These are phyloP conservation scores for Sphaerulina vaccinii DNA, from an alignment of 2,329 filamentous ascomycete genomes.

Conservation along the genomic window DNA sequence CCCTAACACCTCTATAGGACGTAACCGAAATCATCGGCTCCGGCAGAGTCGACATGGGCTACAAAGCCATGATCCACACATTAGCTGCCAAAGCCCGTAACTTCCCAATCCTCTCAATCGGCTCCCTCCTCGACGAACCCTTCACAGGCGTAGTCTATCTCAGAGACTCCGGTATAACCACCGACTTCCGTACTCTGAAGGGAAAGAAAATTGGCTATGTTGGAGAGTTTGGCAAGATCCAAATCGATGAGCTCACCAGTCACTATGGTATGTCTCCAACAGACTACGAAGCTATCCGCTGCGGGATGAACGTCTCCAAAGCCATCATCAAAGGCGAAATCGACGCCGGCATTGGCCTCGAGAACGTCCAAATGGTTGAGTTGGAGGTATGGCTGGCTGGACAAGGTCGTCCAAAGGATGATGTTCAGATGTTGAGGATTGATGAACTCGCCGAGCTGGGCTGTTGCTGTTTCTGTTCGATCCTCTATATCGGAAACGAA, in stretches of 20 bases:
- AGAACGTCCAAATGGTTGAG: slow-evolving; percentile 83
- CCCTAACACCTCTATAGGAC: slow-evolving; percentile 49
- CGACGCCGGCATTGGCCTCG: slow-evolving; percentile 73
- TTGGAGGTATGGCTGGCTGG: slow-evolving; percentile 70
- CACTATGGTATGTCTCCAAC: slow-evolving; percentile 72
- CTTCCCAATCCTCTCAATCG: slow-evolving; percentile 71
- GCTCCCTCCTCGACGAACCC: slow-evolving; percentile 73
- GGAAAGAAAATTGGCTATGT: slow-evolving; percentile 78
- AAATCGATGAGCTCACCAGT: slow-evolving; percentile 73
- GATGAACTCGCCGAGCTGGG: slow-evolving; percentile 76
- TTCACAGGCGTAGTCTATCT: slow-evolving; percentile 79
- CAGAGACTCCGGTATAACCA: slow-evolving; percentile 70
- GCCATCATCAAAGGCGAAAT: slow-evolving; percentile 72
- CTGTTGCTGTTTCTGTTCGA: slow-evolving; percentile 81
- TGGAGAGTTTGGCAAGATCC: slow-evolving; percentile 70
- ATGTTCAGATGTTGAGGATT: slow-evolving; percentile 79
- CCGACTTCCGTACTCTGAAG: slow-evolving; percentile 71
- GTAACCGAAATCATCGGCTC: slow-evolving; percentile 79
- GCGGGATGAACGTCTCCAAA: slow-evolving; percentile 78
- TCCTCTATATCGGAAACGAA: slow-evolving; percentile 79
- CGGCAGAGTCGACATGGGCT: slow-evolving; percentile 73
- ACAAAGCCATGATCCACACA: slow-evolving; percentile 83
- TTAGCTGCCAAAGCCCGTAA: slow-evolving; percentile 74
- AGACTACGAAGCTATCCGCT: slow-evolving; percentile 75
- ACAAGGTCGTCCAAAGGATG: slow-evolving; percentile 61